phyloP scores from a whole-genome alignment of 2,329 filamentous ascomycete genomes.

The Trichophyton schoenleinii region DNA sequence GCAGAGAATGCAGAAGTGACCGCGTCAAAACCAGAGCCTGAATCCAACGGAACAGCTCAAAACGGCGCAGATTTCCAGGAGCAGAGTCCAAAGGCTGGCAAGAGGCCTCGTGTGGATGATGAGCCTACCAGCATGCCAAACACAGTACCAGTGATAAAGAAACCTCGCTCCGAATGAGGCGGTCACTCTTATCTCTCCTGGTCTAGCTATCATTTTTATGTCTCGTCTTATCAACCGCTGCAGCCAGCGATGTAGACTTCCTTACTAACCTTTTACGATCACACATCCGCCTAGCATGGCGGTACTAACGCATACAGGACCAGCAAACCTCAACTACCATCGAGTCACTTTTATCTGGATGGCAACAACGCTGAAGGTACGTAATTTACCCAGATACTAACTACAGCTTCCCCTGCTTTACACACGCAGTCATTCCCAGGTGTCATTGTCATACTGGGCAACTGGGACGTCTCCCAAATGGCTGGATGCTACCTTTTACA shows the following conservation, averaged over 20 bases:
- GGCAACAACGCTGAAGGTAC: not conserved
- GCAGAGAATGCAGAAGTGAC: constrained; percentile 24
- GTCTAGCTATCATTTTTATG: no score
- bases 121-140: constrained; percentile 6
- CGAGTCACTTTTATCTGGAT: no score
- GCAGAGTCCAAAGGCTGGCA: constrained; percentile 13
- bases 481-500: not conserved
- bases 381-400: not conserved
- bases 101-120: constrained; percentile 11
- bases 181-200: not conserved
- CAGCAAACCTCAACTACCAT: not conserved
- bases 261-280: not conserved
- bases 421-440: no score
- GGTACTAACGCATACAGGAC: not conserved
- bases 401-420: no score
- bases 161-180: constrained; percentile 11
- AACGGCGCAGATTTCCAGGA: constrained; percentile 18
- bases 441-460: no score
- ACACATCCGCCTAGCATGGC: not conserved
- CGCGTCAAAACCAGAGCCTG: constrained; percentile 16
- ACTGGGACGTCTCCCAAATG: not conserved
- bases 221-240: not conserved
- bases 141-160: constrained; percentile 8
- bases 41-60: constrained; percentile 6
- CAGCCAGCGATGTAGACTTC: not conserved